Percentiles rank a stretch among this genome's conserved stretches.
Conservation (phyloP, 192 early-diverging fungal genomes). For the Dissophora ornata region DNA sequence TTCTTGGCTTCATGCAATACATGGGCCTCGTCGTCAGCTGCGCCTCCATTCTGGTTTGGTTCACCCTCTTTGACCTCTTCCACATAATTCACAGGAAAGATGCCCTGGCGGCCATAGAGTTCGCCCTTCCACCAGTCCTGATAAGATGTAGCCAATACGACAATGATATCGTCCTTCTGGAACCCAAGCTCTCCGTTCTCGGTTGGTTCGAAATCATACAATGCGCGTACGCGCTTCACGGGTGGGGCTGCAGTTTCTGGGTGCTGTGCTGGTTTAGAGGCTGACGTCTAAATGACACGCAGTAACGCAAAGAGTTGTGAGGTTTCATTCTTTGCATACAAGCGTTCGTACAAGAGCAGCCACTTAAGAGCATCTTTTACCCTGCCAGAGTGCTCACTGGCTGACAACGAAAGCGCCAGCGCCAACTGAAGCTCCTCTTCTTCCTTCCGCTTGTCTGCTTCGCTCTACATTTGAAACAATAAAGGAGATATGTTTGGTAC, state of each 20-base stretch:
- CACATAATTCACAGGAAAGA: constrained; percentile 99
- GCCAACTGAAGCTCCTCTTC: constrained; percentile 96
- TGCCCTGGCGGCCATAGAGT: constrained; percentile 86
- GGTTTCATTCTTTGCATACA: too few relatives aligned
- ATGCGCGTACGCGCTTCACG: constrained; percentile 86
- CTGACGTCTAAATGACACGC: constrained; percentile 31
- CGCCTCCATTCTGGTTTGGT: constrained; percentile 60
- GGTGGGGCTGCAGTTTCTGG: constrained; percentile 47
- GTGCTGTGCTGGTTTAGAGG: constrained; percentile 27
- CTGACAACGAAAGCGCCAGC: constrained; percentile 88
- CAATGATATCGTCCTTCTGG: constrained; percentile 86
- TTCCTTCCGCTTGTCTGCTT: constrained; percentile 90
- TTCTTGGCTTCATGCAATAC: constrained; percentile 79
- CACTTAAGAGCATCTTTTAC: constrained; percentile 23
- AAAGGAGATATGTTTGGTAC: not conserved
- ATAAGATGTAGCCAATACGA: constrained; percentile 93
- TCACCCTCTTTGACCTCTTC: constrained; percentile 74
- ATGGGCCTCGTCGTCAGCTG: constrained; percentile 71
- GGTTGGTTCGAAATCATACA: constrained; percentile 93
- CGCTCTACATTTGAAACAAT: constrained; percentile 49
- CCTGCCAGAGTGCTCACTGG: constrained; percentile 57
- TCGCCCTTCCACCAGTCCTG: constrained; percentile 99
- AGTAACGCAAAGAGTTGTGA: too few relatives aligned
- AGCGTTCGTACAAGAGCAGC: too few relatives aligned
- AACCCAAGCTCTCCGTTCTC: constrained; percentile 94